phyloP scores from a whole-genome alignment of 1,284 basidiomycete genomes.

The Leccinum pachyderme region DNA sequence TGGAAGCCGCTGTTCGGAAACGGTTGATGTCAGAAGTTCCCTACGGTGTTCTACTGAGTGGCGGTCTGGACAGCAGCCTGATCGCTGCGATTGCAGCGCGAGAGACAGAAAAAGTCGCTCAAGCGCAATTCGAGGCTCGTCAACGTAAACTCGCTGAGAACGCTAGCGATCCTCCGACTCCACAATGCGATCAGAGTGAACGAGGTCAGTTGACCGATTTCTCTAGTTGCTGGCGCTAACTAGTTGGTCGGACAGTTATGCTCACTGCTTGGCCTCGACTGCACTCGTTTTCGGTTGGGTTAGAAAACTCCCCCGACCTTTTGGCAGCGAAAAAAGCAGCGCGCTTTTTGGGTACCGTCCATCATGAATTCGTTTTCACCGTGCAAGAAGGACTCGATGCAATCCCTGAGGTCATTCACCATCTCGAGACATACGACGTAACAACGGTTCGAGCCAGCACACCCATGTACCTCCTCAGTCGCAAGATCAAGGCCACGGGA shows the following conservation, averaged over 20 bases:
- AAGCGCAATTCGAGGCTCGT: slow-evolving; percentile 72
- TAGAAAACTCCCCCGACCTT: slow-evolving; percentile 94
- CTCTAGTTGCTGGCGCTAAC: not conserved
- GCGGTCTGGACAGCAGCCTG: slow-evolving; percentile 6
- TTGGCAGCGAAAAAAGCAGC: slow-evolving; percentile 94
- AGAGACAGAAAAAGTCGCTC: slow-evolving; percentile 91
- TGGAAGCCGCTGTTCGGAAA: slow-evolving; percentile 94
- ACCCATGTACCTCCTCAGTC: slow-evolving; percentile 96
- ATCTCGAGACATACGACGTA: slow-evolving; percentile 98
- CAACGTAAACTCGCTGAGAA: slow-evolving; percentile 56
- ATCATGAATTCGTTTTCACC: slow-evolving; percentile 99
- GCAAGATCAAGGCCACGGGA: slow-evolving; percentile 99
- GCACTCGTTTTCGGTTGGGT: slow-evolving; percentile 97
- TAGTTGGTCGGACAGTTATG: slow-evolving; percentile 44
- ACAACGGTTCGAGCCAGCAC: slow-evolving; percentile 98
- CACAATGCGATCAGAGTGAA: slow-evolving; percentile 47
- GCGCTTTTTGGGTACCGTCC: slow-evolving; percentile 90
- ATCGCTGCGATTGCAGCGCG: slow-evolving; percentile 95
- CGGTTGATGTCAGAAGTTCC: slow-evolving; percentile 99
- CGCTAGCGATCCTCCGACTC: slow-evolving; percentile 58
- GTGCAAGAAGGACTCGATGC: slow-evolving; percentile 98
- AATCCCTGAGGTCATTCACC: slow-evolving; percentile 96
- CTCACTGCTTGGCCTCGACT: slow-evolving; percentile 93
- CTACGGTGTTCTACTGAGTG: not conserved
- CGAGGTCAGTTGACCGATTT: slow-evolving; percentile 42